These are phyloP conservation scores for Inonotus obliquus DNA, from an alignment of 1,284 basidiomycete species.

Conservation along the genomic window DNA sequence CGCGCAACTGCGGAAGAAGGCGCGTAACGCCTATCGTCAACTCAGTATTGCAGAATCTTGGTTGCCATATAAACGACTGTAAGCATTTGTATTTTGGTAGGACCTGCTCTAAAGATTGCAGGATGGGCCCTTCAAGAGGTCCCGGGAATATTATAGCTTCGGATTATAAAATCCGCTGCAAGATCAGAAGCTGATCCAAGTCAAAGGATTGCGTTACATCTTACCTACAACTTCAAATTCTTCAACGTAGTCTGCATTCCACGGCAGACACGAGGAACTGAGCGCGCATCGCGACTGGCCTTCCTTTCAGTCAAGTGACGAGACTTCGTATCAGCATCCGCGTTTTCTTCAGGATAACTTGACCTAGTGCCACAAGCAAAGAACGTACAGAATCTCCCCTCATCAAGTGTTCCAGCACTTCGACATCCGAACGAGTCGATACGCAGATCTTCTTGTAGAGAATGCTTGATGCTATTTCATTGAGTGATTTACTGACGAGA, in stretches of 20 bases:
- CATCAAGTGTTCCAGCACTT: background rate
- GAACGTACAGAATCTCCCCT: background rate
- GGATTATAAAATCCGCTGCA: background rate
- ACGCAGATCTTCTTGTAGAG: conserved; percentile 7
- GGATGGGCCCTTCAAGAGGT: too few species aligned
- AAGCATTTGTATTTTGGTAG: too few species aligned
- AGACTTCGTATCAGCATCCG: background rate
- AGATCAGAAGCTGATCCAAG: too few species aligned
- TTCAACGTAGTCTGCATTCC: conserved; percentile 1
- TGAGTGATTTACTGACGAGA: conserved; percentile 3
- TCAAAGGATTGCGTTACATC: background rate
- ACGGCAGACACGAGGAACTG: conserved; percentile 1
- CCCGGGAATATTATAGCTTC: background rate
- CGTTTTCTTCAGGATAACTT: background rate
- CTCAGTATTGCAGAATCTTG: background rate
- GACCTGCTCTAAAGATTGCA: too few species aligned
- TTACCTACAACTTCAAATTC: conserved; percentile 8
- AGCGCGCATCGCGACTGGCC: background rate
- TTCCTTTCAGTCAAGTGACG: background rate
- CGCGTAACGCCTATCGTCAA: background rate
- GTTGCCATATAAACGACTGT: too few species aligned
- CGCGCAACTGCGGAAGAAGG: background rate
- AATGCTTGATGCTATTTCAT: background rate
- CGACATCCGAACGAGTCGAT: background rate
- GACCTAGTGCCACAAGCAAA: background rate